phyloP scores from a whole-genome alignment of 1,139 yeast species.

The Geotrichum armillariae region DNA sequence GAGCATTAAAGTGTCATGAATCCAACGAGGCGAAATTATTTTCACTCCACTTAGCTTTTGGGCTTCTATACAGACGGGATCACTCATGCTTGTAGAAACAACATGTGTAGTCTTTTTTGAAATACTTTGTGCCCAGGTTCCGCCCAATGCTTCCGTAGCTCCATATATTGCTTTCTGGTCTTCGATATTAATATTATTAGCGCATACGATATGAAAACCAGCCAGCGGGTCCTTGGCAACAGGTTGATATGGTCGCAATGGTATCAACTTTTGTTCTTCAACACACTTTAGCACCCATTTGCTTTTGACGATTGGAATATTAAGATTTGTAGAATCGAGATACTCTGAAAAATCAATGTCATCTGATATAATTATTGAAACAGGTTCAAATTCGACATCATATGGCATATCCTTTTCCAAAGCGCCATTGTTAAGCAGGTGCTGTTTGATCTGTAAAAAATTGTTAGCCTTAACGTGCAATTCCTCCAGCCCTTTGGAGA shows the following conservation, averaged over 20 bases:
- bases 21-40: constrained; percentile 72
- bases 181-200: constrained; percentile 53
- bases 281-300: constrained; percentile 63
- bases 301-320: constrained; percentile 70
- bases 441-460: not conserved
- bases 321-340: constrained; percentile 47
- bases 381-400: not conserved
- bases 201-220: constrained; percentile 60
- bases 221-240: constrained; percentile 66
- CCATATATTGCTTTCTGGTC: constrained; percentile 67
- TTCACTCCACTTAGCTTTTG: constrained; percentile 39
- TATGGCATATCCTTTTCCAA: not conserved
- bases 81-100: constrained; percentile 50
- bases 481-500: not conserved
- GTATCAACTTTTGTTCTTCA: constrained; percentile 46
- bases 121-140: constrained; percentile 62
- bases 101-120: constrained; percentile 78
- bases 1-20: constrained; percentile 61
- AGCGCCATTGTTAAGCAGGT: not conserved
- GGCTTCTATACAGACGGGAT: constrained; percentile 35
- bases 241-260: constrained; percentile 57
- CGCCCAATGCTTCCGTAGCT: constrained; percentile 74
- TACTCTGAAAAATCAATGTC: constrained; percentile 58
- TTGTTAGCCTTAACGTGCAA: not conserved
- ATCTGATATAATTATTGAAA: constrained; percentile 47